phyloP scores from a whole-genome alignment of 495 filamentous ascomycete species.

The Xylaria palmicola region DNA sequence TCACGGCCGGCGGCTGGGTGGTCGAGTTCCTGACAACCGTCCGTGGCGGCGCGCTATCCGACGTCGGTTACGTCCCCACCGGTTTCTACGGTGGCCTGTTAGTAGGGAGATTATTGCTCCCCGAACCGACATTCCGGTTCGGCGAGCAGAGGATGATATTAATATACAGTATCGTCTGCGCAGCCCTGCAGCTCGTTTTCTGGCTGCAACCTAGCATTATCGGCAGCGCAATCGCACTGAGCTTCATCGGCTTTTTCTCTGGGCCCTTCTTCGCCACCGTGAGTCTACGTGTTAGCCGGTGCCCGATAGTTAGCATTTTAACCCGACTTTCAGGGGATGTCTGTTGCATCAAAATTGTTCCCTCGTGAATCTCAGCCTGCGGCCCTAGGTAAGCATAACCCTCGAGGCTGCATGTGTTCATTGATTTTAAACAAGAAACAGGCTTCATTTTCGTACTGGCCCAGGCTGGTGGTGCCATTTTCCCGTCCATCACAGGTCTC shows the following conservation, averaged over 20 bases:
- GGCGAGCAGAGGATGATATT: slow-evolving; percentile 53
- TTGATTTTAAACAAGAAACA: slow-evolving; percentile 11
- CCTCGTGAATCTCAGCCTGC: slow-evolving; percentile 42
- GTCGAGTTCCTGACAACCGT: slow-evolving; percentile 69
- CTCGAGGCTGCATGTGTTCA: neutral
- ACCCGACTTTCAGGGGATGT: slow-evolving; percentile 31
- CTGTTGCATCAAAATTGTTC: slow-evolving; percentile 39
- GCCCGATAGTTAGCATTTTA: neutral
- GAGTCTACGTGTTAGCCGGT: slow-evolving; percentile 11
- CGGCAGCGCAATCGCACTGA: slow-evolving; percentile 66
- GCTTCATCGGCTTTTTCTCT: slow-evolving; percentile 70
- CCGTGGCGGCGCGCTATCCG: slow-evolving; percentile 57
- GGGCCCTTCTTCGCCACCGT: slow-evolving; percentile 50
- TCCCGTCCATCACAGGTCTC: slow-evolving; percentile 51
- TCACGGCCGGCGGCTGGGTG: slow-evolving; percentile 49
- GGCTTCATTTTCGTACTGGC: slow-evolving; percentile 49
- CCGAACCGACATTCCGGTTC: slow-evolving; percentile 53
- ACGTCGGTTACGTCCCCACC: slow-evolving; percentile 67
- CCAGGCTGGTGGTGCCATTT: slow-evolving; percentile 50
- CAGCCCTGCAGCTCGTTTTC: slow-evolving; percentile 59
- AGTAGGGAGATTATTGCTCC: slow-evolving; percentile 49
- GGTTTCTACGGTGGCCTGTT: slow-evolving; percentile 67
- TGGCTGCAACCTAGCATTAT: slow-evolving; percentile 66
- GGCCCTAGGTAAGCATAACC: slow-evolving; percentile 26
- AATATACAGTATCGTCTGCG: slow-evolving; percentile 50